Base-by-base conservation (phyloP, 2,329 filamentous ascomycete genomes). In the Neophaeococcomyces mojaviensis region DNA sequence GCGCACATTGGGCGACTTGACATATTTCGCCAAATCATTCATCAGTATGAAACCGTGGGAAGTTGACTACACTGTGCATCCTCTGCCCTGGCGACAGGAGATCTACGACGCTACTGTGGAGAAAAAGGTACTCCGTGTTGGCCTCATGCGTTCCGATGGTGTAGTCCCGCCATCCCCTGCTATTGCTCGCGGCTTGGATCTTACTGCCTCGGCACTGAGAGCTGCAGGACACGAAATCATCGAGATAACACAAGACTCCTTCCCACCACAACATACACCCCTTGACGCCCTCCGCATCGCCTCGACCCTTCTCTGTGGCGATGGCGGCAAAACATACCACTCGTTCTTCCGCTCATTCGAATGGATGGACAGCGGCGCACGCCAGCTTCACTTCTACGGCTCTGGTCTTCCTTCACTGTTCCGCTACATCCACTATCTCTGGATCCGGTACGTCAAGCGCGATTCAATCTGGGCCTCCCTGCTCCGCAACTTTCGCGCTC, bases 91-190 rank as follows among this genome's bases (percentile, higher is more conserved):
- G 89, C 72, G 84, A 47, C 62, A 72, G 2, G 72, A 83, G 0
- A 57, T 81, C 1, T 77, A 80, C 54, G 62, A 72, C 13, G 78
- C 81, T 36, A 81, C 77, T 49, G 65, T 69, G 30, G 71, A 76
- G 24, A 83, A 81, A 63, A 77, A 77, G 59, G 76, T 68, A 50
- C 68, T 94, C 15, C 76, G 80, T 18, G 74, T 95, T 9, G 89
- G 89, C 3, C 70, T 96, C 13, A 72, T 96, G 69, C 75, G 79
- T 34, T 87, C 80, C 3, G 88, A 94, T 58, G 72, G 81, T 12
- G 88, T 96, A 24, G 85, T 95, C 10, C 83, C 90, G 46, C 88
- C 89, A 0, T 82, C 84, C 35, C 90, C 90, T 8, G 88, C 89
- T 9, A 95, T 92, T 58, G 73, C 72, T 36, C 78, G 89, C 39